Conservation (phyloP, 768 basidiomycete genomes). For the Naganishia vishniacii region DNA sequence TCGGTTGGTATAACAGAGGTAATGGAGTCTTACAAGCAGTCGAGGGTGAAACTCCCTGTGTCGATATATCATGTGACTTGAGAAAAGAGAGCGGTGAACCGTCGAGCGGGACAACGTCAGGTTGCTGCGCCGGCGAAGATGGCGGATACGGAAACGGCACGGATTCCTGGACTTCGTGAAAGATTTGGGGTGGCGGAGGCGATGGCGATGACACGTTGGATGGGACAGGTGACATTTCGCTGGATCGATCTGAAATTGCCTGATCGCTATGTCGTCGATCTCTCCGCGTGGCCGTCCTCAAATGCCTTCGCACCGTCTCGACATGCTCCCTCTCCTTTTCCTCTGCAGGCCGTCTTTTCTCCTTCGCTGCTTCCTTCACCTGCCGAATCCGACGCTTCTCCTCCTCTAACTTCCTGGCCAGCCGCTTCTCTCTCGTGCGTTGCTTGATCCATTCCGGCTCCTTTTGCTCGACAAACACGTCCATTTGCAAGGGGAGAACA, state of each 20-base stretch:
- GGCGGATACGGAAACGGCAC: constrained; percentile 4
- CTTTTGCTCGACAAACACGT: constrained; percentile 14
- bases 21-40: neutral
- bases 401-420: neutral
- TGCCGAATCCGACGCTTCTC: constrained; percentile 12
- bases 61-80: neutral
- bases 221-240: constrained; percentile 16
- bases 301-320: neutral
- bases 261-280: neutral
- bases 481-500: neutral
- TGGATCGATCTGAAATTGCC: constrained; percentile 5
- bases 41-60: neutral
- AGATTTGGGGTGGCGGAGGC: constrained; percentile 11
- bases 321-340: constrained; percentile 6
- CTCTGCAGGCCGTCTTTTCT: neutral
- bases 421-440: neutral
- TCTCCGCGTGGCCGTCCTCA: neutral
- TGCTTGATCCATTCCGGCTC: constrained; percentile 20
- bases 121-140: neutral
- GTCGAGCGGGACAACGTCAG: too few relatives aligned
- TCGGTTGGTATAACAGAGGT: too few relatives aligned
- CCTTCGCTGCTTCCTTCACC: constrained; percentile 1
- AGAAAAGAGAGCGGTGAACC: too few relatives aligned
- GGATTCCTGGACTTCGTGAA: constrained; percentile 20
- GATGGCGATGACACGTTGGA: constrained; percentile 10